Conservation (phyloP, 2,329 filamentous ascomycete species). For the Claviceps fusiformis region DNA sequence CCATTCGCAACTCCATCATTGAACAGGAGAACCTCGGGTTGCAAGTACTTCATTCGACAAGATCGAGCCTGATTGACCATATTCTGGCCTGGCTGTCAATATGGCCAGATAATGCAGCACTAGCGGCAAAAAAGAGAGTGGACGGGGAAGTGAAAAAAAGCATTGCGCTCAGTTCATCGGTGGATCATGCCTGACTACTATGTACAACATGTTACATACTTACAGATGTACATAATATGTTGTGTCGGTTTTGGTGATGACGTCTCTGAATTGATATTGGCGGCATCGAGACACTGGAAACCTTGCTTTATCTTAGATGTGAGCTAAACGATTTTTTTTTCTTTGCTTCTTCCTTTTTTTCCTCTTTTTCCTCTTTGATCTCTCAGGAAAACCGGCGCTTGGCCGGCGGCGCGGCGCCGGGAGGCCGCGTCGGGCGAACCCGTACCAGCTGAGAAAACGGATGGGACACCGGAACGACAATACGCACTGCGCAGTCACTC, state of each 20-base stretch:
- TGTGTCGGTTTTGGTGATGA: not conserved
- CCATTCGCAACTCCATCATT: not conserved
- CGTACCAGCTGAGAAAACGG: not conserved
- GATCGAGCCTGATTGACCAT: not conserved
- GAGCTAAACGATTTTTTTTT: too few species aligned
- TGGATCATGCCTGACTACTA: not conserved
- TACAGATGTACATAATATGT: too few species aligned
- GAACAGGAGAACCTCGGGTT: not conserved
- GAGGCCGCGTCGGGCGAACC: not conserved
- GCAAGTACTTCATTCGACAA: not conserved
- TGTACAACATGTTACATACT: not conserved
- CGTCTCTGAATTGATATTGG: too few species aligned
- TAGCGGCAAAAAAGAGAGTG: not conserved
- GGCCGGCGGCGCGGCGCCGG: not conserved
- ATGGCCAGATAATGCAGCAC: not conserved
- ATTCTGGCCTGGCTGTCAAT: not conserved
- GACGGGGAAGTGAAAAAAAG: not conserved
- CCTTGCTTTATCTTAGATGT: too few species aligned
- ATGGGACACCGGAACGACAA: too few species aligned
- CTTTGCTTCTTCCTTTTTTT: too few species aligned
- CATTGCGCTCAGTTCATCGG: not conserved
- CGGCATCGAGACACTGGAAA: too few species aligned
- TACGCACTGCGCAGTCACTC: not conserved
- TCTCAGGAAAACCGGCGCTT: not conserved
- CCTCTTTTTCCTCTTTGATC: too few species aligned